phyloP scores from a whole-genome alignment of 345 rosid species.

The Euphorbia lathyris region DNA sequence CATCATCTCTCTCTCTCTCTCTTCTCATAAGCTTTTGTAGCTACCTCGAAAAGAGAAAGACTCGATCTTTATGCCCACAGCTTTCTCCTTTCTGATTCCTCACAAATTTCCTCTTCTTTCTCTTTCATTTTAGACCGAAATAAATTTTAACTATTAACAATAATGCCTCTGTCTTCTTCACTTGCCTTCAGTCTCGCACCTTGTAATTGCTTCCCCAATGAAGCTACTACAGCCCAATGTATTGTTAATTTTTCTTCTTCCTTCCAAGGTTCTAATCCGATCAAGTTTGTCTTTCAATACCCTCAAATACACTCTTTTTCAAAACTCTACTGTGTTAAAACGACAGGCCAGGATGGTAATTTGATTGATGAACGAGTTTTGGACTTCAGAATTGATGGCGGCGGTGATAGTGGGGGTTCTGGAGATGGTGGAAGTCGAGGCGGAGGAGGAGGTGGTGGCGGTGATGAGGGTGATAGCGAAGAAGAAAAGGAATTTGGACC shows the following conservation, averaged over 20 bases:
- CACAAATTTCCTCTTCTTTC: too few species aligned
- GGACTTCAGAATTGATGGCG: slow-evolving; percentile 9
- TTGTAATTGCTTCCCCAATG: neutral
- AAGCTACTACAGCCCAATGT: neutral
- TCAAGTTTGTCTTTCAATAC: neutral
- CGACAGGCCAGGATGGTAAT: neutral
- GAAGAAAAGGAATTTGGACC: slow-evolving; percentile 32
- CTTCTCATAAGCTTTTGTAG: too few species aligned
- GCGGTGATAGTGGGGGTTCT: neutral
- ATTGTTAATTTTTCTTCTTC: neutral
- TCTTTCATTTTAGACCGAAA: too few species aligned
- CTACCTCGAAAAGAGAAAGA: too few species aligned
- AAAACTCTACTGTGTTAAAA: neutral
- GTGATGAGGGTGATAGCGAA: neutral
- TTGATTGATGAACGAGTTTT: neutral
- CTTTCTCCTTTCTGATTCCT: neutral
- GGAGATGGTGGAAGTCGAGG: neutral
- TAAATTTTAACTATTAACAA: neutral
- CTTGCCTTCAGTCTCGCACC: neutral
- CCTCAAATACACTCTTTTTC: neutral
- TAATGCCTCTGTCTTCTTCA: neutral
- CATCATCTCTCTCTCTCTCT: neutral
- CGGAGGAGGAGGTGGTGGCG: neutral
- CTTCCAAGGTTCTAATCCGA: neutral
- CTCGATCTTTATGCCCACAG: too few species aligned